Evolutionary conservation across 1,139 yeast species (phyloP).

Genomic region (Torulaspora globosa): DNA sequence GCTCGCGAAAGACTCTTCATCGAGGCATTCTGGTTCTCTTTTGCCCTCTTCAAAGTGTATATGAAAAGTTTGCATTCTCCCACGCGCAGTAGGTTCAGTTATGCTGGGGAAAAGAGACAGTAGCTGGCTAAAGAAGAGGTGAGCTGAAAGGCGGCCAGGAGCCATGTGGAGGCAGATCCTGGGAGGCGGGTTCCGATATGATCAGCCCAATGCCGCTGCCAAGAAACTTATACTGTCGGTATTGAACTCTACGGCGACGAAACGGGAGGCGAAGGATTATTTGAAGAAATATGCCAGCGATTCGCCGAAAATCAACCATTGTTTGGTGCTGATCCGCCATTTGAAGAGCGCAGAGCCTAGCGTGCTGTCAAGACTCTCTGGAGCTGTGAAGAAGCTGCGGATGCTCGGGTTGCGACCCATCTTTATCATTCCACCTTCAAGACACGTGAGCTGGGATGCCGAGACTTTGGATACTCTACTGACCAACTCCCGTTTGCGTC

Average conservation of each 20-base stretch:
- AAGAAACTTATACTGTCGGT: slow-evolving; percentile 59
- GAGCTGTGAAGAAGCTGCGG: slow-evolving; percentile 25
- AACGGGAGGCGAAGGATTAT: slow-evolving; percentile 67
- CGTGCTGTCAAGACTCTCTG: slow-evolving; percentile 20
- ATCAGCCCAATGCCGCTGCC: slow-evolving; percentile 36
- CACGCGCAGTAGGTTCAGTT: not conserved
- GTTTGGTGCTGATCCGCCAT: slow-evolving; percentile 32
- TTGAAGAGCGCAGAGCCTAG: slow-evolving; percentile 13
- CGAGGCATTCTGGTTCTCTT: not conserved
- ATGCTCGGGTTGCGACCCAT: slow-evolving; percentile 34
- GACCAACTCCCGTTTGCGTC: slow-evolving; percentile 25
- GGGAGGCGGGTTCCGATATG: slow-evolving; percentile 14
- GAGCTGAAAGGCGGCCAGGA: not conserved
- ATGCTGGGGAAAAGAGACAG: not conserved
- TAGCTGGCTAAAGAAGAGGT: not conserved
- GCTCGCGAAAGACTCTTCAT: not conserved
- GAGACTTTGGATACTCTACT: slow-evolving; percentile 28
- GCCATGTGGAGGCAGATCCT: slow-evolving; percentile 14
- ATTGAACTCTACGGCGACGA: slow-evolving; percentile 69
- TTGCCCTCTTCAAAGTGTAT: not conserved
- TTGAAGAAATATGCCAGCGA: slow-evolving; percentile 48
- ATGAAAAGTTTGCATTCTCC: slow-evolving; percentile 1
- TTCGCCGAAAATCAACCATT: slow-evolving; percentile 22
- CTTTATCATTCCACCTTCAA: slow-evolving; percentile 30
- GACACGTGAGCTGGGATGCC: slow-evolving; percentile 20